phyloP scores from a whole-genome alignment of 371 early-diverging fungal genomes.

The Rhizopus sp. region DNA sequence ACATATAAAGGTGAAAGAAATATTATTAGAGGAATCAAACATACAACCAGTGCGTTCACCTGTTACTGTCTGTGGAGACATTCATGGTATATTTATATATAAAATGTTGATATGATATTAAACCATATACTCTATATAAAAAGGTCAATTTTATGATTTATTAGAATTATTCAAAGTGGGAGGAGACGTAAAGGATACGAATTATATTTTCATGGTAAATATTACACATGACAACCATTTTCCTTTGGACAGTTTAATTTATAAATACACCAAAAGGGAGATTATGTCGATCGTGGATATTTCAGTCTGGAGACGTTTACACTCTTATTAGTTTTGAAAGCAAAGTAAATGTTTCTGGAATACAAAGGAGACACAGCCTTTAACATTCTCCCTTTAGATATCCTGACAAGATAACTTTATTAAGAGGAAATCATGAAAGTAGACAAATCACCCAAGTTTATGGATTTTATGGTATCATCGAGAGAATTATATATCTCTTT shows the following conservation, averaged over 20 bases:
- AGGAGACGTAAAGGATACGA: constrained; percentile 97
- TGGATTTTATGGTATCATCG: constrained; percentile 87
- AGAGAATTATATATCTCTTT: not conserved
- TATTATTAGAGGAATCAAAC: constrained; percentile 95
- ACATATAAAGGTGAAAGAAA: constrained; percentile 86
- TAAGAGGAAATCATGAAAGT: constrained; percentile 99
- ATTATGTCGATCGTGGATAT: constrained; percentile 99
- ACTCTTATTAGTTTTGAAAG: constrained; percentile 76
- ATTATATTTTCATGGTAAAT: constrained; percentile 96
- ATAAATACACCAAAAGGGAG: constrained; percentile 66
- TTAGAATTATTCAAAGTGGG: constrained; percentile 98
- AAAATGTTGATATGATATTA: too few relatives aligned
- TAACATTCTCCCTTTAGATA: constrained; percentile 35
- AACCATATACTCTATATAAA: not conserved
- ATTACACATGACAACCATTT: constrained; percentile 61
- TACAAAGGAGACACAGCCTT: not conserved
- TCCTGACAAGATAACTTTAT: constrained; percentile 93
- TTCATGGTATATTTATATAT: constrained; percentile 71
- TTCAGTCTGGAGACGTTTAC: constrained; percentile 99
- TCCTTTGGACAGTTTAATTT: too few relatives aligned
- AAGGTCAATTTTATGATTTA: constrained; percentile 97
- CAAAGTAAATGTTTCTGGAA: constrained; percentile 56
- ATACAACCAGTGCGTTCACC: constrained; percentile 96
- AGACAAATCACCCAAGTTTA: constrained; percentile 99
- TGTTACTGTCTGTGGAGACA: constrained; percentile 99